Base-by-base conservation (phyloP, 352 stramenopile species). In the Salisapilia sapeloensis region DNA sequence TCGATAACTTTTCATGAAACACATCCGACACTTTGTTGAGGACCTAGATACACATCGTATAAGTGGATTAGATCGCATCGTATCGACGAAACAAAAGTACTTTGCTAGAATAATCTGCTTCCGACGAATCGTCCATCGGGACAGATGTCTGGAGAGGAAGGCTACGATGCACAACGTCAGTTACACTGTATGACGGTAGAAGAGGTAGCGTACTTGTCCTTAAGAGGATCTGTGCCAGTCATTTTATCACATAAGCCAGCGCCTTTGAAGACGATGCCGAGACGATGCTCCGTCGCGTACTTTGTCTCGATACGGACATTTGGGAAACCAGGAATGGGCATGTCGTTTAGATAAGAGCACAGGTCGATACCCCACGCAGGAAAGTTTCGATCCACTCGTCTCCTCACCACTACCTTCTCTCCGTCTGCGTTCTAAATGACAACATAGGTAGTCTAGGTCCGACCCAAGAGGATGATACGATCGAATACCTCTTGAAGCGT, bases 271-370 rank as follows among this genome's bases (percentile, higher is more conserved):
- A 89, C 70, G 46, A 92, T 72, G 13, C 76, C 76, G 21, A 72
- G 89, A 47, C 72, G 70, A 35, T 92, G 76, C 44, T 92, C 76
- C 6, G 76, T 92, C 38, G 76, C 76, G 40, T 92, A 81, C 47
- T 92, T 92, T 18, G 60, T 81, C 26, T 62, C 65, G 8, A 92
- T 57, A 17, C 53, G 48, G 23, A 92, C 50, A 10, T 58, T 48
- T 9, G 72, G 76, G 31, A 80, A 82, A 18, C 48, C 53, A 0
- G 71, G 64, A 6, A 87, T 42, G 4, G 35, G 46, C 13, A 85
- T 42, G 22, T 56, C 59, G 29, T 87, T 35, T 20, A 92, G 37
- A 35, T 80, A 87, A 24, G 60, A 57, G 39, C 76, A 92, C 10
- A 92, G 50, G 8, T 89, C 72, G 27, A 72, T 86, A 2, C 76